These are phyloP conservation scores for Monosporascus sp. DNA, from an alignment of 2,329 filamentous ascomycete species.

Conservation along the genomic window DNA sequence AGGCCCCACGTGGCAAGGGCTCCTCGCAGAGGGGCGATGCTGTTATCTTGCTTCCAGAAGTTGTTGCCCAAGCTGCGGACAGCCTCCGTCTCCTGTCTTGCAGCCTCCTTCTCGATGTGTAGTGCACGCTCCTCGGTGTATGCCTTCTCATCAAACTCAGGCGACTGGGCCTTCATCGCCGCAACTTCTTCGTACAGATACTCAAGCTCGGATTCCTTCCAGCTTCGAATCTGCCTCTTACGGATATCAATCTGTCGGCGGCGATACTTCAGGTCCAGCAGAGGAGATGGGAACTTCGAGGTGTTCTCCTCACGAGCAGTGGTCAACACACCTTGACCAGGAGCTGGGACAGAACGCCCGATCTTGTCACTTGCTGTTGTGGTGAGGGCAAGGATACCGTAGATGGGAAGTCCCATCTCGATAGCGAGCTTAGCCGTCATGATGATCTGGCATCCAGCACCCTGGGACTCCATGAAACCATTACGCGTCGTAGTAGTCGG, in stretches of 20 bases:
- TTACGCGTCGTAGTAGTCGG: conserved; percentile 95
- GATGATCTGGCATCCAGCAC: conserved; percentile 95
- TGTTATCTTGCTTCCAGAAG: conserved; percentile 96
- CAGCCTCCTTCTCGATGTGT: conserved; percentile 85
- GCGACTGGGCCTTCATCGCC: conserved; percentile 78
- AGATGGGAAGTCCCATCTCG: conserved; percentile 98
- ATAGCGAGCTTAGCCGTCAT: conserved; percentile 95
- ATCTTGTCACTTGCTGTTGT: conserved; percentile 99
- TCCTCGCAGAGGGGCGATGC: conserved; percentile 91
- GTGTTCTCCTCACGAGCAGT: conserved; percentile 85
- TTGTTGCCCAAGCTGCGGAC: conserved; percentile 91
- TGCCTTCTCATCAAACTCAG: conserved; percentile 74
- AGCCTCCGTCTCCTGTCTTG: conserved; percentile 88
- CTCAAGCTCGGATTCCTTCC: conserved; percentile 92
- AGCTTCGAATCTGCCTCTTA: conserved; percentile 90
- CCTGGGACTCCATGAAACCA: conserved; percentile 99
- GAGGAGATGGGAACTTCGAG: conserved; percentile 82
- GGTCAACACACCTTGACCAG: conserved; percentile 93
- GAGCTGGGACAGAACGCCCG: conserved; percentile 91
- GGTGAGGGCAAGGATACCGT: conserved; percentile 88
- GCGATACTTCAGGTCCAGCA: conserved; percentile 96
- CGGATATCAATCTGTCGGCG: conserved; percentile 91
- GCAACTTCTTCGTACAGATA: conserved; percentile 89
- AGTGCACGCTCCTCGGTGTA: conserved; percentile 79
- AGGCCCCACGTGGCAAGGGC: conserved; percentile 97